Base-by-base conservation (phyloP, 1,139 yeast genomes). In the Kodamaea sp. region DNA sequence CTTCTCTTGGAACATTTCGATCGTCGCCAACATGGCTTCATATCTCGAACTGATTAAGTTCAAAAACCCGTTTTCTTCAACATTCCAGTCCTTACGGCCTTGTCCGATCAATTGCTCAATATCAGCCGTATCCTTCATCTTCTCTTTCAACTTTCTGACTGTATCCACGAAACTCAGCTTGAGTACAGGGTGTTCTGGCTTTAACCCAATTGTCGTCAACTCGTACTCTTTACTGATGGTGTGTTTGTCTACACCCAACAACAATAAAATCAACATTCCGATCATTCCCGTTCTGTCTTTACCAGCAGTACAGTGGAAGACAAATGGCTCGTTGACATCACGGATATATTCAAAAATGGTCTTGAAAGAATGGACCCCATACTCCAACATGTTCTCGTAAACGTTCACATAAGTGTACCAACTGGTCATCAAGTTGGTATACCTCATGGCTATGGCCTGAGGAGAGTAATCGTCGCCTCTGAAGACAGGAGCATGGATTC, bases 251-350 rank as follows among this genome's bases (percentile, higher is more conserved):
- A 86, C 85, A 0, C 86, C 89, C 11, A 76, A 65, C 16, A 86
- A 58, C 18, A 78, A 59, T 29, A 87, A 63, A 3, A 86, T 63
- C 36, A 87, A 58, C 78, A 87, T 85, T 3, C 81, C 75, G 43
- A 84, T 56, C 10, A 86, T 67, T 0, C 96, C 96, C 0, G 96
- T 87, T 31, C 95, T 71, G 54, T 88, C 96, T 54, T 86, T 87
- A 2, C 96, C 96, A 1, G 94, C 94, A 2, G 90, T 78, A 57
- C 95, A 87, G 53, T 85, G 94, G 54, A 81, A 77, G 5, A 83
- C 61, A 42, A 85, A 63, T 2, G 79, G 76, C 11, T 66, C 65
- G 13, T 64, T 61, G 2, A 73, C 70, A 42, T 82, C 85, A 28
- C 80, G 64, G 27, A 87, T 64, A 47, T 64, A 74, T 31, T 61